phyloP scores from a whole-genome alignment of 768 basidiomycete genomes.

The Phanerochaete sordida region DNA sequence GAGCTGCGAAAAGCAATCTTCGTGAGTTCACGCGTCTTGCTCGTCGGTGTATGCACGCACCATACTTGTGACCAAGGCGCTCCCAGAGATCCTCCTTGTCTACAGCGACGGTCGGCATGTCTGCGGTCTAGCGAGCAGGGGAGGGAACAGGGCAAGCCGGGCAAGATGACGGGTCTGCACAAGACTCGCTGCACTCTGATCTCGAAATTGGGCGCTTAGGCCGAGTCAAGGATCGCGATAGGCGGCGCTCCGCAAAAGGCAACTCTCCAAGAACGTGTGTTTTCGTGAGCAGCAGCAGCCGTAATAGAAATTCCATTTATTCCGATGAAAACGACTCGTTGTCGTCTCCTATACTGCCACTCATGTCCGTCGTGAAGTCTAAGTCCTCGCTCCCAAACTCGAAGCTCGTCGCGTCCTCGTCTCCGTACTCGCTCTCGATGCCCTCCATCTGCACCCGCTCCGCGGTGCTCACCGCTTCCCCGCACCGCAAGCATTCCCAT shows the following conservation, averaged over 20 bases:
- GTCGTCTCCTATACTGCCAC: constrained; percentile 26
- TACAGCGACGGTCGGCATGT: constrained; percentile 93
- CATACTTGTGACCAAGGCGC: constrained; percentile 77
- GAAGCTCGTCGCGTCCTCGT: constrained; percentile 17
- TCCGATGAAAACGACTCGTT: constrained; percentile 26
- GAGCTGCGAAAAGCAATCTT: constrained; percentile 48
- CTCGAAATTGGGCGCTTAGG: background rate
- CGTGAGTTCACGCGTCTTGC: background rate
- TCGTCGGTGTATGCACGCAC: constrained; percentile 40
- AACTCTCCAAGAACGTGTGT: background rate
- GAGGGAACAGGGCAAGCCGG: background rate
- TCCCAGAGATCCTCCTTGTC: constrained; percentile 95
- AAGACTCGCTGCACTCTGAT: background rate
- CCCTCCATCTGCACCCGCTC: constrained; percentile 46
- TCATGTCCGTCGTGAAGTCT: constrained; percentile 23
- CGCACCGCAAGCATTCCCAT: constrained; percentile 89
- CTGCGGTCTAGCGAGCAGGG: background rate
- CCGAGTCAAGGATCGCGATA: constrained; percentile 3
- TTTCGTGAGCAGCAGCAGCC: background rate
- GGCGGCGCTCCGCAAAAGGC: background rate
- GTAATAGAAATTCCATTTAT: background rate
- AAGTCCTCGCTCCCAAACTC: constrained; percentile 25
- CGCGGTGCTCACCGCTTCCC: constrained; percentile 57
- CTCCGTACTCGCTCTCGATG: constrained; percentile 20
- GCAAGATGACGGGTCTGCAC: background rate